These are phyloP conservation scores for Kodamaea nitidulidarum DNA, from an alignment of 805 yeast genomes.

Conservation along the genomic window DNA sequence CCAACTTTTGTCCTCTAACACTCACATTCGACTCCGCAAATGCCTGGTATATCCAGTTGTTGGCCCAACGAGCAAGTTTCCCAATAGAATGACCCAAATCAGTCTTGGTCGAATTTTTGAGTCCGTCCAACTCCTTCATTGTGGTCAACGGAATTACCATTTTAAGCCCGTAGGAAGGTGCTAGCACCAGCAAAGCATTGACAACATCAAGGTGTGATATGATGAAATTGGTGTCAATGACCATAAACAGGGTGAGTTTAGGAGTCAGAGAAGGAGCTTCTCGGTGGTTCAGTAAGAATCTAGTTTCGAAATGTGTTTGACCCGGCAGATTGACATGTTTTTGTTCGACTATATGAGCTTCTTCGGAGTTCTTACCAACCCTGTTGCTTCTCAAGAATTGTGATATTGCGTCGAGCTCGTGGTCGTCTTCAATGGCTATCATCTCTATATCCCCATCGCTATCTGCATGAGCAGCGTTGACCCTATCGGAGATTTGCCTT, in stretches of 20 bases:
- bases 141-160: conserved; percentile 71
- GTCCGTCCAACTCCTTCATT: conserved; percentile 75
- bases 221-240: conserved; percentile 81
- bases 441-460: conserved; percentile 38
- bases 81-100: conserved; percentile 43
- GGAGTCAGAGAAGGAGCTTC: background rate
- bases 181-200: conserved; percentile 45
- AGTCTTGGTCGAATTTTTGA: conserved; percentile 46
- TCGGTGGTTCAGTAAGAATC: background rate
- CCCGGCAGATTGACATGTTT: no score
- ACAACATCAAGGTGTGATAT: conserved; percentile 62
- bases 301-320: no score
- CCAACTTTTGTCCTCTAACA: conserved; percentile 61
- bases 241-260: conserved; percentile 38
- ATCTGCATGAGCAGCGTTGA: background rate
- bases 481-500: conserved; percentile 21
- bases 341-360: no score
- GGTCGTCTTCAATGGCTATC: conserved; percentile 45
- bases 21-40: conserved; percentile 50
- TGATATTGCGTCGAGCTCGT: conserved; percentile 42
- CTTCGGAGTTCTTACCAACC: background rate
- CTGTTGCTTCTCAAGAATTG: conserved; percentile 25
- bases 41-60: conserved; percentile 66
- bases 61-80: conserved; percentile 63
- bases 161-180: conserved; percentile 38